These are phyloP conservation scores for Aspergillus carlsbadensis DNA, from an alignment of 495 filamentous ascomycete genomes.

Conservation along the genomic window DNA sequence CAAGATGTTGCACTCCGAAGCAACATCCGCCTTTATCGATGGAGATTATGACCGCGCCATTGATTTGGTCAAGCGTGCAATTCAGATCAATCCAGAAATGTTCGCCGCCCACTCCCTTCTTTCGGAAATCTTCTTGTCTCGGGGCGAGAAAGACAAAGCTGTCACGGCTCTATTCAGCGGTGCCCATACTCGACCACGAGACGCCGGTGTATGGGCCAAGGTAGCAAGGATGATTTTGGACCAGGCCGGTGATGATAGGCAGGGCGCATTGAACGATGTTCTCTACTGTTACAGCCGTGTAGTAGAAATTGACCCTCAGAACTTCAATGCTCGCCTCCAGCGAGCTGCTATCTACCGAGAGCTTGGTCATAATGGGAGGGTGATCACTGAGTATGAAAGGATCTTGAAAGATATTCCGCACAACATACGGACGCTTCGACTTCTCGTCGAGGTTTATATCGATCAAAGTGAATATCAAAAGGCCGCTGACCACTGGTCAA, in stretches of 20 bases:
- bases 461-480: constrained; percentile 55
- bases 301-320: constrained; percentile 57
- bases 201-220: constrained; percentile 65
- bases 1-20: constrained; percentile 66
- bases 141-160: constrained; percentile 66
- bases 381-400: constrained; percentile 60
- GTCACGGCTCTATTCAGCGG: constrained; percentile 67
- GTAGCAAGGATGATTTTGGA: constrained; percentile 67
- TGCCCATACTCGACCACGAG: constrained; percentile 67
- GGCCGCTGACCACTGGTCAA: constrained; percentile 60
- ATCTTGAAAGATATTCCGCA: constrained; percentile 59
- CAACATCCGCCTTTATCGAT: constrained; percentile 67
- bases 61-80: constrained; percentile 61
- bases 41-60: constrained; percentile 63
- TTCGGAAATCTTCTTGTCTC: constrained; percentile 67
- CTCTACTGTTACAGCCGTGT: constrained; percentile 70
- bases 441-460: constrained; percentile 64
- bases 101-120: constrained; percentile 74
- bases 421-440: constrained; percentile 59
- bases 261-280: constrained; percentile 53
- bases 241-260: constrained; percentile 52
- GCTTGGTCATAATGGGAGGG: constrained; percentile 54
- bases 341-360: constrained; percentile 60
- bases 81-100: constrained; percentile 81
- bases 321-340: constrained; percentile 58